phyloP scores from a whole-genome alignment of 352 stramenopile species.

The Halophytophthora batemanensis region DNA sequence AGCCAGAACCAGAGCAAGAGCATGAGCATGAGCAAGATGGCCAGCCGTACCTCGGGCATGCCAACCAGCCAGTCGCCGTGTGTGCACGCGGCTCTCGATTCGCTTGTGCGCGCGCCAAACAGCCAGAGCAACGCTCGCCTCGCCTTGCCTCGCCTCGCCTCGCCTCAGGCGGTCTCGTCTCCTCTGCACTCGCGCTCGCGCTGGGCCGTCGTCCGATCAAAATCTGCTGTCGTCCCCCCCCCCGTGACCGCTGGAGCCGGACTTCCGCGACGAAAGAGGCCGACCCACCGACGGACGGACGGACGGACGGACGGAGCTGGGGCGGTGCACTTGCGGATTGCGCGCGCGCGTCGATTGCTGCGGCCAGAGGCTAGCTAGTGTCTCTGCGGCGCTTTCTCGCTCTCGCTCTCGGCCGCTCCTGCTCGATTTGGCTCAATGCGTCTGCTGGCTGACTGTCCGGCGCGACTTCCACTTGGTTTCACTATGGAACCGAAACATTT shows the following conservation, averaged over 20 bases:
- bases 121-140: background rate
- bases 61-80: background rate
- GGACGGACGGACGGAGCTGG: no score
- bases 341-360: no score
- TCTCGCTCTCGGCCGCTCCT: conserved; percentile 18
- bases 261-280: conserved; percentile 10
- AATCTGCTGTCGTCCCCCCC: conserved; percentile 15
- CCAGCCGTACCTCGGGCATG: conserved; percentile 49
- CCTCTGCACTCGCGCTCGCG: conserved; percentile 2
- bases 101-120: background rate
- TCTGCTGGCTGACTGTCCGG: no score
- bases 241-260: conserved; percentile 3
- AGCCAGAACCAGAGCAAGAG: background rate
- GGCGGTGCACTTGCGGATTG: no score
- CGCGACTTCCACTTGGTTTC: conserved; percentile 14
- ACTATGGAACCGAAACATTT: conserved; percentile 13
- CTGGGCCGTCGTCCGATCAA: conserved; percentile 20
- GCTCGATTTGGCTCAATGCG: conserved; percentile 16
- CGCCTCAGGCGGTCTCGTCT: background rate
- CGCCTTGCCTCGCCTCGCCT: no score
- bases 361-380: no score
- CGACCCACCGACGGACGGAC: no score
- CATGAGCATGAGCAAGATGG: no score
- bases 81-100: background rate
- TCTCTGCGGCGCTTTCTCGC: conserved; percentile 3